Percentiles rank a stretch among this genome's conserved stretches.
Conservation (phyloP, 1,284 basidiomycete species). For the Ustilago curta region DNA sequence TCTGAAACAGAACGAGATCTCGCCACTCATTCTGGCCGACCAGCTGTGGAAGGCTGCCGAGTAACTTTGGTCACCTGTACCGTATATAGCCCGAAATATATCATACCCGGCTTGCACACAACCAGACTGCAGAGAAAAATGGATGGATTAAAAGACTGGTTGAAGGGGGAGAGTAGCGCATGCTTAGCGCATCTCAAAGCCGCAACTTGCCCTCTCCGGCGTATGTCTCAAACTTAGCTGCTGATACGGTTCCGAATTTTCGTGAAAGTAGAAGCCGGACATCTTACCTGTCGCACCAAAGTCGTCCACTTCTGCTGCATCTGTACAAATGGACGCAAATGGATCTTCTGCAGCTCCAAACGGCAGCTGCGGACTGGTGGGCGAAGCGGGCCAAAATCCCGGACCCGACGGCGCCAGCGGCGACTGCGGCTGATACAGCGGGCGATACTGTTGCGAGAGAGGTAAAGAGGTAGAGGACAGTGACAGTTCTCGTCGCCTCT, state of each 20-base stretch:
- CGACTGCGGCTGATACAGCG: constrained; percentile 34
- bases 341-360: constrained; percentile 11
- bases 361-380: constrained; percentile 24
- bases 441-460: constrained; percentile 11
- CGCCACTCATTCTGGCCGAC: constrained; percentile 46
- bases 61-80: constrained; percentile 8
- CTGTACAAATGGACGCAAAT: constrained; percentile 18
- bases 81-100: background rate
- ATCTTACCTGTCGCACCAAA: constrained; percentile 71
- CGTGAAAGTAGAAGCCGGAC: constrained; percentile 93
- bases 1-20: constrained; percentile 35
- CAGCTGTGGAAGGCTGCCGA: constrained; percentile 59
- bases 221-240: constrained; percentile 71
- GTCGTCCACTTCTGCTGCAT: constrained; percentile 16
- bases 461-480: constrained; percentile 20
- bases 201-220: constrained; percentile 59
- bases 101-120: constrained; percentile 4
- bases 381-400: constrained; percentile 40
- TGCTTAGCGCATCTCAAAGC: constrained; percentile 70
- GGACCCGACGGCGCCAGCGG: constrained; percentile 28
- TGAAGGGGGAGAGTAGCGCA: background rate
- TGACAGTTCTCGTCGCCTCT: constrained; percentile 36
- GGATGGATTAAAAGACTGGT: background rate
- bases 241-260: constrained; percentile 83
- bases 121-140: background rate